Conservation (phyloP, 257 asterid species). For the Nicotiana otophora region DNA sequence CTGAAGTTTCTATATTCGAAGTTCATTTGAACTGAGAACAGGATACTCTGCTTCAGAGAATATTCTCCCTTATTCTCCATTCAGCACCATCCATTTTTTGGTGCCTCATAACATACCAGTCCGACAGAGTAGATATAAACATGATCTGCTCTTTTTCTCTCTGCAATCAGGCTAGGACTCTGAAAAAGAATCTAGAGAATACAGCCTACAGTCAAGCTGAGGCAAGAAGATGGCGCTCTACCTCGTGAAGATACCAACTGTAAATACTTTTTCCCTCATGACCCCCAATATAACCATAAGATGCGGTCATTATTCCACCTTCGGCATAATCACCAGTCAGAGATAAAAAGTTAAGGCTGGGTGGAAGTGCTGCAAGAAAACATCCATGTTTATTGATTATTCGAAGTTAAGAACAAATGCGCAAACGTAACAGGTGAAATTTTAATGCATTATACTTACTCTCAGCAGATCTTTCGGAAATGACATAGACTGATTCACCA, state of each 20-base stretch:
- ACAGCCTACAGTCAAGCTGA: neutral
- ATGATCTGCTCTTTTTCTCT: neutral
- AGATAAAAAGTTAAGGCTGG: constrained; percentile 86
- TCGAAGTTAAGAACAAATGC: neutral
- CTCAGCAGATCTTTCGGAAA: constrained; percentile 63
- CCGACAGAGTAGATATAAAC: neutral
- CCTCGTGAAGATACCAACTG: constrained; percentile 89
- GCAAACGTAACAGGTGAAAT: neutral
- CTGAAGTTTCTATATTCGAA: neutral
- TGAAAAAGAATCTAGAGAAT: constrained; percentile 9
- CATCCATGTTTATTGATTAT: constrained; percentile 16
- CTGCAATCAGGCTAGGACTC: neutral
- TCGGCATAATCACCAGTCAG: constrained; percentile 83
- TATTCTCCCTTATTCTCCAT: neutral
- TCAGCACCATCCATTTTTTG: constrained; percentile 5
- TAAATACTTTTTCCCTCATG: constrained; percentile 92
- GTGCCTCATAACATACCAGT: neutral
- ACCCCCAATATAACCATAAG: constrained; percentile 95
- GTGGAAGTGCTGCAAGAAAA: constrained; percentile 79
- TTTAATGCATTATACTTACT: constrained; percentile 44
- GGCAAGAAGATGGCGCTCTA: constrained; percentile 17
- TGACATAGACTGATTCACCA: constrained; percentile 84
- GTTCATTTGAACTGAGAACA: neutral
- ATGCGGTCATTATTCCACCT: constrained; percentile 85
- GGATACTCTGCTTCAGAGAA: neutral